A percentile compares a stretch with the other conserved stretches of the same genome.
These are phyloP conservation scores for Ogataea minuta DNA, from an alignment of 805 yeast genomes.

Conservation along the genomic window DNA sequence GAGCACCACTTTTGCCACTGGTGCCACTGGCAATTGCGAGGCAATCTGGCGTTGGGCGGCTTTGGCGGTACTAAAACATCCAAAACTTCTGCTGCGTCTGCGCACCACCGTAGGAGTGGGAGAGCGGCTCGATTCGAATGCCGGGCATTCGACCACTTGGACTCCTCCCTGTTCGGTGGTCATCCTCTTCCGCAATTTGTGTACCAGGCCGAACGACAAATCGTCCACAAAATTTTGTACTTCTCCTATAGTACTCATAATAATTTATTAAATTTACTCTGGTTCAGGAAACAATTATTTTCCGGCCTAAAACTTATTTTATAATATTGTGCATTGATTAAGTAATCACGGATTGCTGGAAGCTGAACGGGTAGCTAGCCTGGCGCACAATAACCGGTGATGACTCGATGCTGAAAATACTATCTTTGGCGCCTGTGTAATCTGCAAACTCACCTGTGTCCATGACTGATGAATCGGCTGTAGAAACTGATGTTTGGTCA, in stretches of 20 bases:
- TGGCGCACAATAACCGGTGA: constrained; percentile 13
- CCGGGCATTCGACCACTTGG: constrained; percentile 9
- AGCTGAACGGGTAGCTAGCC: not conserved
- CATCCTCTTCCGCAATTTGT: constrained; percentile 15
- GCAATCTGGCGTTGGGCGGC: not conserved
- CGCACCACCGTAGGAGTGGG: not conserved
- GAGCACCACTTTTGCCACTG: no score
- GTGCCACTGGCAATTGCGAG: no score
- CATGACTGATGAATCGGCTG: constrained; percentile 14
- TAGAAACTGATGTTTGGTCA: constrained; percentile 15
- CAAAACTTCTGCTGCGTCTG: not conserved
- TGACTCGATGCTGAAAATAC: constrained; percentile 18
- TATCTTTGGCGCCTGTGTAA: constrained; percentile 10
- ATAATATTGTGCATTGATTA: no score
- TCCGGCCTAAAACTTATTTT: constrained; percentile 1
- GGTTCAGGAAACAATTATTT: no score
- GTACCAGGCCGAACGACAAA: constrained; percentile 20
- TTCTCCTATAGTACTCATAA: constrained; percentile 3
- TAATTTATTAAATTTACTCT: no score
- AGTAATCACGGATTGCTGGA: no score
- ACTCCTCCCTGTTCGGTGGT: constrained; percentile 18
- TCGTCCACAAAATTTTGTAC: constrained; percentile 15
- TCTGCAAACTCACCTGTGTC: constrained; percentile 2
- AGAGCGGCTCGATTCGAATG: not conserved
- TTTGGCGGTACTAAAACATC: no score